These are phyloP conservation scores for Puccinia triticina DNA, from an alignment of 1,284 basidiomycete genomes.

Conservation along the genomic window DNA sequence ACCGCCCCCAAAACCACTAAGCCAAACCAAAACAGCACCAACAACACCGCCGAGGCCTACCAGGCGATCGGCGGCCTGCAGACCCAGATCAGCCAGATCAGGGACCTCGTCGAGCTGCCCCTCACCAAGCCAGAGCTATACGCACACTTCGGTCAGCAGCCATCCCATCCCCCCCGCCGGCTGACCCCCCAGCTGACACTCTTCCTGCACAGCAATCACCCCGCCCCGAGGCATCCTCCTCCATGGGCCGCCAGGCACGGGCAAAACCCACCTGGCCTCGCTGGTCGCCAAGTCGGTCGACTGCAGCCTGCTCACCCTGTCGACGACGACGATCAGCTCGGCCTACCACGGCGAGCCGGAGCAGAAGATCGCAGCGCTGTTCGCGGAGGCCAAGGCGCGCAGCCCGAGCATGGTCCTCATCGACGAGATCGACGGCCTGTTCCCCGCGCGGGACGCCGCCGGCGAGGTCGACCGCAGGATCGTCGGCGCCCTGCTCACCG, in stretches of 20 bases:
- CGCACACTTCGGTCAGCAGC: slow-evolving; percentile 75
- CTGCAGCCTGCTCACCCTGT: slow-evolving; percentile 57
- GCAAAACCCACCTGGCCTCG: slow-evolving; percentile 59
- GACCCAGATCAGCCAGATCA: slow-evolving; percentile 83
- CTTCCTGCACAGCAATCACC: slow-evolving; percentile 52
- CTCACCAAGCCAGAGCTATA: slow-evolving; percentile 87
- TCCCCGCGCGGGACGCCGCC: slow-evolving; percentile 83
- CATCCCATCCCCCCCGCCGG: neutral
- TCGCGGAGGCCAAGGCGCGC: slow-evolving; percentile 76
- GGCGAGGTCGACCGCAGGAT: slow-evolving; percentile 84
- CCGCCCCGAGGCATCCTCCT: slow-evolving; percentile 59
- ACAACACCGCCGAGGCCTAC: slow-evolving; percentile 57
- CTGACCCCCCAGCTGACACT: too few relatives aligned
- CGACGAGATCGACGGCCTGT: slow-evolving; percentile 94
- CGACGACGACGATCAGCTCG: slow-evolving; percentile 58
- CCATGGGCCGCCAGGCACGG: slow-evolving; percentile 60
- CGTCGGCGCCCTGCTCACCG: slow-evolving; percentile 89
- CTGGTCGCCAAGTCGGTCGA: slow-evolving; percentile 57
- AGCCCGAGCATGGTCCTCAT: slow-evolving; percentile 84
- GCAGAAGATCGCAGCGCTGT: slow-evolving; percentile 78
- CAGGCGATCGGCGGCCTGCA: slow-evolving; percentile 83
- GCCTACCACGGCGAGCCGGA: slow-evolving; percentile 60
- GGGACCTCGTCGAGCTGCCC: slow-evolving; percentile 92
- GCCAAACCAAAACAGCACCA: neutral
- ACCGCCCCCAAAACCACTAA: neutral